phyloP scores from a whole-genome alignment of 352 stramenopile genomes.

The Phytophthora lateralis region DNA sequence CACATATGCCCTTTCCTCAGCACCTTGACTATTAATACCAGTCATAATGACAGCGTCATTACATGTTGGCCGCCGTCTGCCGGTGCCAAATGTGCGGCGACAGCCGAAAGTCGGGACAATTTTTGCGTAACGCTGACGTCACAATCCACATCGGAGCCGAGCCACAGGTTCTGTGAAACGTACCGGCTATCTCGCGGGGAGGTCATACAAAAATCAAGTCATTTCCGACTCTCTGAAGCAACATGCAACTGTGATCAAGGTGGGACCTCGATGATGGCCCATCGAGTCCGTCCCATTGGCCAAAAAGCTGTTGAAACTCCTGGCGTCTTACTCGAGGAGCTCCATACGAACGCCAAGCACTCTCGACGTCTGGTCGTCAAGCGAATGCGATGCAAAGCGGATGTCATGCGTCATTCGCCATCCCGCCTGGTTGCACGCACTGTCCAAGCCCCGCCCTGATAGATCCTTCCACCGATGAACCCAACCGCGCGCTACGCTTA shows the following conservation, averaged over 20 bases:
- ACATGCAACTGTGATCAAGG: constrained; percentile 20
- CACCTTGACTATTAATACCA: constrained; percentile 9
- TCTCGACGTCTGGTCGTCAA: constrained; percentile 24
- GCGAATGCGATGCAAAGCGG: not conserved
- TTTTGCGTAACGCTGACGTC: constrained; percentile 32
- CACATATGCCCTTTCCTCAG: constrained; percentile 13
- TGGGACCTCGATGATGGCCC: constrained; percentile 20
- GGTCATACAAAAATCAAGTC: constrained; percentile 26
- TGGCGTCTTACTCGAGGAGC: constrained; percentile 29
- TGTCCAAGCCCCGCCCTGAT: constrained; percentile 7
- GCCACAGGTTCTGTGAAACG: constrained; percentile 19
- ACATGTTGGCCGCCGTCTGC: constrained; percentile 6
- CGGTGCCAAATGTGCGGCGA: not conserved
- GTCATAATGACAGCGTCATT: constrained; percentile 3
- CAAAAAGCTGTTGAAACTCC: constrained; percentile 13
- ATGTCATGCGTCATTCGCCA: constrained; percentile 26
- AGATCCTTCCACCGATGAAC: constrained; percentile 43
- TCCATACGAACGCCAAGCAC: constrained; percentile 11
- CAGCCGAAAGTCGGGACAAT: constrained; percentile 12
- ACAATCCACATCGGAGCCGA: not conserved
- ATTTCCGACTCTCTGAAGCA: constrained; percentile 24
- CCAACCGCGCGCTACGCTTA: constrained; percentile 67
- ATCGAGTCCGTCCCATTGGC: not conserved
- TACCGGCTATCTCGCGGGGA: constrained; percentile 14
- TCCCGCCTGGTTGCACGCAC: constrained; percentile 27